These are phyloP conservation scores for Eustoma russellianum DNA, from an alignment of 257 asterid genomes.

Conservation along the genomic window DNA sequence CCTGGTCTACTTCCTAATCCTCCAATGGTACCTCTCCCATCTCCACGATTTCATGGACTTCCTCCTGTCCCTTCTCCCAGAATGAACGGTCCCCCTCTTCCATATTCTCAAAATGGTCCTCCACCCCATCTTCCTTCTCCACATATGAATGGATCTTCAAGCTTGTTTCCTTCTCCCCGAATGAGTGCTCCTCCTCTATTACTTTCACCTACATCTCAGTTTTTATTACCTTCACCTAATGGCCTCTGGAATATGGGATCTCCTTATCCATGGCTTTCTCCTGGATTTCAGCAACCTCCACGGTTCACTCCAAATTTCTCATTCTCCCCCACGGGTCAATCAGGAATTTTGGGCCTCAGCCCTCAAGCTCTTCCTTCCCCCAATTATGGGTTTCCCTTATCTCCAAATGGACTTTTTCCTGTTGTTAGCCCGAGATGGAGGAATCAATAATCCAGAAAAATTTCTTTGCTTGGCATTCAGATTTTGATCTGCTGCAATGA, in stretches of 20 bases:
- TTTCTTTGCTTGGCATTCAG: slow-evolving; percentile 22
- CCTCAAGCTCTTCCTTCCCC: slow-evolving; percentile 84
- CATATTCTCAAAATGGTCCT: slow-evolving; percentile 36
- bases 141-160: slow-evolving; percentile 42
- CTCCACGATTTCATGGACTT: slow-evolving; percentile 48
- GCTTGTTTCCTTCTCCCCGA: slow-evolving; percentile 34
- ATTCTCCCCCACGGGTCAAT: slow-evolving; percentile 51
- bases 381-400: slow-evolving; percentile 75
- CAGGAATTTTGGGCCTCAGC: slow-evolving; percentile 73
- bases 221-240: slow-evolving; percentile 68
- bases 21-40: slow-evolving; percentile 24
- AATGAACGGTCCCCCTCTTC: slow-evolving; percentile 38
- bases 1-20: slow-evolving; percentile 38
- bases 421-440: slow-evolving; percentile 84
- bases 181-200: slow-evolving; percentile 49
- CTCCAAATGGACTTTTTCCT: slow-evolving; percentile 75
- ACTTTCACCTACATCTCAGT: slow-evolving; percentile 84
- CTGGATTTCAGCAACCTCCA: slow-evolving; percentile 61
- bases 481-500: slow-evolving; percentile 11
- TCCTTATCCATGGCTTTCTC: slow-evolving; percentile 87
- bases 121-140: slow-evolving; percentile 44
- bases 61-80: slow-evolving; percentile 45
- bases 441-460: slow-evolving; percentile 38
- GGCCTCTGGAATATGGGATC: slow-evolving; percentile 56
- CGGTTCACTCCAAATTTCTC: slow-evolving; percentile 73